Percentiles rank a stretch among this genome's conserved stretches.
Conservation (phyloP, 2,329 filamentous ascomycete genomes). For the Phialophora tarda region DNA sequence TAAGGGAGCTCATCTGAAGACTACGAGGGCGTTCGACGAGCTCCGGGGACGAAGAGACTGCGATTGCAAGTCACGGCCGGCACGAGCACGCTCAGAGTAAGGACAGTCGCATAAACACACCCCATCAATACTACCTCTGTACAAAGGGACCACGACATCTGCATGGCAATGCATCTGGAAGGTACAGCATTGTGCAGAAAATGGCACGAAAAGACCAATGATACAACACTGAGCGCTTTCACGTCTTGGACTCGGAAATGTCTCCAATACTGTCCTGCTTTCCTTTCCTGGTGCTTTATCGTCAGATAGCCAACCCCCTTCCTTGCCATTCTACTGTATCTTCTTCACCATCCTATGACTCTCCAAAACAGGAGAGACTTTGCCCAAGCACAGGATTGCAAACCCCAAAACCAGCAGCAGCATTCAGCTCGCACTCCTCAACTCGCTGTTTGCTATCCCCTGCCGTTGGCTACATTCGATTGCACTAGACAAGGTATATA, state of each 20-base stretch:
- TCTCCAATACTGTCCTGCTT: neutral
- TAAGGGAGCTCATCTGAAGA: slow-evolving; percentile 17
- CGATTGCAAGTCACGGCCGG: neutral
- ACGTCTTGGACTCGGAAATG: neutral
- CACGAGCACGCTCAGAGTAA: neutral
- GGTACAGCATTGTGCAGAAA: neutral
- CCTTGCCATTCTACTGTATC: neutral
- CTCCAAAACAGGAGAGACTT: neutral
- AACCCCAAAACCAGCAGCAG: neutral
- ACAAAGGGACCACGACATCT: slow-evolving; percentile 30
- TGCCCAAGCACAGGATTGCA: neutral
- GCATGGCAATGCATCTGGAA: slow-evolving; percentile 14
- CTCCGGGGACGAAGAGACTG: slow-evolving; percentile 1
- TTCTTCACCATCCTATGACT: neutral
- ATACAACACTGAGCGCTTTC: neutral
- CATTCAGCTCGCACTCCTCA: neutral
- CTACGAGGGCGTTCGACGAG: neutral
- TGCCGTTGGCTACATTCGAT: no score
- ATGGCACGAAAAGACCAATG: slow-evolving; percentile 2
- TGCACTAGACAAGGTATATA: no score
- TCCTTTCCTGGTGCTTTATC: neutral
- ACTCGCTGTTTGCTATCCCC: no score
- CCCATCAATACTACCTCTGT: slow-evolving; percentile 24
- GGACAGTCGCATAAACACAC: slow-evolving; percentile 7
- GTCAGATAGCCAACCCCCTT: neutral